A percentile compares a stretch with the other conserved stretches of the same genome.
Conservation (phyloP, 345 rosid species). For the Populus tremula region DNA sequence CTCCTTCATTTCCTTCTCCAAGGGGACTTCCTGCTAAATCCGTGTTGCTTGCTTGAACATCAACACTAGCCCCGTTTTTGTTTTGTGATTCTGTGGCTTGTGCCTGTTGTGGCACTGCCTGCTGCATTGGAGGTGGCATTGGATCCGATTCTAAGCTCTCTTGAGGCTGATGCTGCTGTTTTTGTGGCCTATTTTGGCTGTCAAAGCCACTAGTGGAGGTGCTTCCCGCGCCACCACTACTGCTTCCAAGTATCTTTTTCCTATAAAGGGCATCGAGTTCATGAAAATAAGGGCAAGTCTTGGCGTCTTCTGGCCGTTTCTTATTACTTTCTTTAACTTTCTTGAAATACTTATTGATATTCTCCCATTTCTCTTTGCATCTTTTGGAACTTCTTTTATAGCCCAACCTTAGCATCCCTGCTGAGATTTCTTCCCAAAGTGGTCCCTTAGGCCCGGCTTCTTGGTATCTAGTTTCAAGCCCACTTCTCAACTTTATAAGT, state of each 20-base stretch:
- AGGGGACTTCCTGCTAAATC: slow-evolving; percentile 18
- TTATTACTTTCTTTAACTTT: slow-evolving; percentile 23
- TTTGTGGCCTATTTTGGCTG: slow-evolving; percentile 17
- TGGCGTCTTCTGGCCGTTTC: slow-evolving; percentile 23
- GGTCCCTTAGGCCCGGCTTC: slow-evolving; percentile 23
- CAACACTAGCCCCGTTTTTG: slow-evolving; percentile 19
- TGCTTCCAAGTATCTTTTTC: slow-evolving; percentile 25
- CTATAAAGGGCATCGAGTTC: slow-evolving; percentile 19
- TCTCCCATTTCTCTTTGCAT: slow-evolving; percentile 30
- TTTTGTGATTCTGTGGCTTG: slow-evolving; percentile 17
- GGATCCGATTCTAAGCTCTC: slow-evolving; percentile 14
- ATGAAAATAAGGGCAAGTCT: slow-evolving; percentile 29
- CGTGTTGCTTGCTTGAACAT: slow-evolving; percentile 2
- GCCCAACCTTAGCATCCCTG: slow-evolving; percentile 17
- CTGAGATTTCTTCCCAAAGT: slow-evolving; percentile 26
- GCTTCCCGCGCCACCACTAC: neutral
- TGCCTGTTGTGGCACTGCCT: slow-evolving; percentile 14
- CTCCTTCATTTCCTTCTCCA: slow-evolving; percentile 40
- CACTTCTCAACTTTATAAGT: slow-evolving; percentile 18
- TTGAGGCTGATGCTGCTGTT: slow-evolving; percentile 15
- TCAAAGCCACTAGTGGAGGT: slow-evolving; percentile 17
- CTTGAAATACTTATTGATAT: slow-evolving; percentile 29
- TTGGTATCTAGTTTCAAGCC: slow-evolving; percentile 18
- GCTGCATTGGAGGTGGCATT: slow-evolving; percentile 24
- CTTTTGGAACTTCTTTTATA: slow-evolving; percentile 21